Conservation (phyloP, 1,284 basidiomycete genomes). For the Pterulicium gracile region DNA sequence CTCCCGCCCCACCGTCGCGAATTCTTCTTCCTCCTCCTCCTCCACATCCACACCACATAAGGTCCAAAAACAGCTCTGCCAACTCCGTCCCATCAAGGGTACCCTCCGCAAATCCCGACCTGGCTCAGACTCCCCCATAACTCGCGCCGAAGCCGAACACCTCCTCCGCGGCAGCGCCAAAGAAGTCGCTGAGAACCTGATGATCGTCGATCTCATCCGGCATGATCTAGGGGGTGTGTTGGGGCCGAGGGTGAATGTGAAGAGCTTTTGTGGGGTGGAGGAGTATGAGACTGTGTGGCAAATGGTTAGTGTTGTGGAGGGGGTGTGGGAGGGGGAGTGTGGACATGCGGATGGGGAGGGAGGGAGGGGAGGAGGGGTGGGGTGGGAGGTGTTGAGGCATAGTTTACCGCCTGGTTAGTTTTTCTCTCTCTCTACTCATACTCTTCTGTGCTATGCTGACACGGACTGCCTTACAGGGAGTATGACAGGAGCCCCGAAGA, state of each 20-base stretch:
- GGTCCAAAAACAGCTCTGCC: constrained; percentile 48
- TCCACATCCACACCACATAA: too few relatives aligned
- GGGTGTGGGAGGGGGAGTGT: constrained; percentile 27
- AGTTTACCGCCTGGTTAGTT: constrained; percentile 80
- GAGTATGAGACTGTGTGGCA: constrained; percentile 95
- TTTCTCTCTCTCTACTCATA: constrained; percentile 2
- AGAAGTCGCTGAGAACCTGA: constrained; percentile 94
- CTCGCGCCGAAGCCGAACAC: constrained; percentile 52
- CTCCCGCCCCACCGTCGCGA: constrained; percentile 34
- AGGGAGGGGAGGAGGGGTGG: constrained; percentile 28
- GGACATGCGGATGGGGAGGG: constrained; percentile 25
- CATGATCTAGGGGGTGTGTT: constrained; percentile 82
- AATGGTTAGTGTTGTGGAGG: constrained; percentile 90
- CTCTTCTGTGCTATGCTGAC: background rate
- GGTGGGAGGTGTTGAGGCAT: constrained; percentile 69
- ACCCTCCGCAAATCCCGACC: constrained; percentile 57
- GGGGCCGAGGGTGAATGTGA: constrained; percentile 69
- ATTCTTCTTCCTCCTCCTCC: too few relatives aligned
- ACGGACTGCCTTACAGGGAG: constrained; percentile 44
- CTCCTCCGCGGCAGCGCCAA: constrained; percentile 70
- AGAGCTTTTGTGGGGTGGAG: constrained; percentile 83
- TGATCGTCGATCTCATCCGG: constrained; percentile 97
- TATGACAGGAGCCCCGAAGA: constrained; percentile 98
- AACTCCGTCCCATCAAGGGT: constrained; percentile 95
- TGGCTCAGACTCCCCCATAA: constrained; percentile 13